phyloP scores from a whole-genome alignment of 2,329 filamentous ascomycete genomes.

The Fusarium chlamydosporum region DNA sequence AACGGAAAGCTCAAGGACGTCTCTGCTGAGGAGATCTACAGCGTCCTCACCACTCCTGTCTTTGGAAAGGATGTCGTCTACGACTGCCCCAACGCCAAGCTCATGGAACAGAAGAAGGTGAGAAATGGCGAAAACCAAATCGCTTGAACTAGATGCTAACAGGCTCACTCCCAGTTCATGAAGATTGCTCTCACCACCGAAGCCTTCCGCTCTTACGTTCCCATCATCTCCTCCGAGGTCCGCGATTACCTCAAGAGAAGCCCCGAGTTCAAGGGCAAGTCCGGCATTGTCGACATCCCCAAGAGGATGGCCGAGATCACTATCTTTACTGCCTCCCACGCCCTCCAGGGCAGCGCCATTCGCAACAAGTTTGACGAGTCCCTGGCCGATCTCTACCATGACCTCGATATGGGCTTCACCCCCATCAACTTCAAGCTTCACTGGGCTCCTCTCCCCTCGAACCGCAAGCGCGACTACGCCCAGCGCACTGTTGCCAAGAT shows the following conservation, averaged over 20 bases:
- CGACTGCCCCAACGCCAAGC: slow-evolving; percentile 89
- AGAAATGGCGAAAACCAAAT: slow-evolving; percentile 30
- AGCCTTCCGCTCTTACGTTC: slow-evolving; percentile 81
- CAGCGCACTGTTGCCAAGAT: slow-evolving; percentile 84
- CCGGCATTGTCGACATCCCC: slow-evolving; percentile 79
- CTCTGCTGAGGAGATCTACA: slow-evolving; percentile 92
- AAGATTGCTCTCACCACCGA: slow-evolving; percentile 83
- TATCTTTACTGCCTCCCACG: slow-evolving; percentile 89
- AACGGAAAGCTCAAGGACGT: slow-evolving; percentile 93
- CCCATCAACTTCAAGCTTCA: slow-evolving; percentile 92
- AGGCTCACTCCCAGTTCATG: slow-evolving; percentile 72
- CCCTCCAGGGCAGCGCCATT: slow-evolving; percentile 87
- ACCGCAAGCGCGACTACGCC: slow-evolving; percentile 83
- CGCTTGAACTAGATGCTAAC: slow-evolving; percentile 32
- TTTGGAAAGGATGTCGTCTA: slow-evolving; percentile 92
- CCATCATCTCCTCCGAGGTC: slow-evolving; percentile 82
- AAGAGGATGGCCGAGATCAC: slow-evolving; percentile 87
- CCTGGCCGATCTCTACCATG: slow-evolving; percentile 86
- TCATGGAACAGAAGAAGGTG: slow-evolving; percentile 98
- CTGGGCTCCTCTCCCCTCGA: slow-evolving; percentile 91
- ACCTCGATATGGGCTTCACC: slow-evolving; percentile 90
- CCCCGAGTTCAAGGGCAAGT: slow-evolving; percentile 75
- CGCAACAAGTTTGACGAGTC: slow-evolving; percentile 83
- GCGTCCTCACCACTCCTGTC: slow-evolving; percentile 77
- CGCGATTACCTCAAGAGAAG: slow-evolving; percentile 78